Percentiles rank a stretch among this genome's conserved stretches.
Conservation (phyloP, 2,329 filamentous ascomycete genomes). For the Zelopaecilomyces penicillatus region DNA sequence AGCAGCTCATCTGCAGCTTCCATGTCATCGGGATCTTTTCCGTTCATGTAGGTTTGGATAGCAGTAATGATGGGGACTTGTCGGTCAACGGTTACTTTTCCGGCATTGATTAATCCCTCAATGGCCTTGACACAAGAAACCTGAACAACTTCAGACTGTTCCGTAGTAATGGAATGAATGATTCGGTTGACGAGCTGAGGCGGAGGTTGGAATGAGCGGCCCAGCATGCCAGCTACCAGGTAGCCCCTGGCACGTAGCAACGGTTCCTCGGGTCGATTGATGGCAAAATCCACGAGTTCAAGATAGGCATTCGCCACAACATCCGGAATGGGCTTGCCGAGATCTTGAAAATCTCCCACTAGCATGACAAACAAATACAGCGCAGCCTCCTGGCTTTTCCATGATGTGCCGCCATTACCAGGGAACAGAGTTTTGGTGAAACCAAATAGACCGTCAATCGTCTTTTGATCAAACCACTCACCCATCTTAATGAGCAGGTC, state of each 20-base stretch:
- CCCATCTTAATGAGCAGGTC: conserved; percentile 88
- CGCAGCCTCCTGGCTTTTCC: conserved; percentile 66
- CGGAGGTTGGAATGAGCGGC: conserved; percentile 58
- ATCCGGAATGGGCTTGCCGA: conserved; percentile 59
- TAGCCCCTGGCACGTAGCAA: conserved; percentile 82
- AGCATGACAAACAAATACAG: conserved; percentile 81
- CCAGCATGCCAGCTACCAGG: conserved; percentile 72
- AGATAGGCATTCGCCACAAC: conserved; percentile 67
- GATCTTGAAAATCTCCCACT: conserved; percentile 73
- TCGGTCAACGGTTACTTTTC: conserved; percentile 41
- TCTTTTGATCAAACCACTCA: conserved; percentile 73
- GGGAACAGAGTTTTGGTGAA: conserved; percentile 70
- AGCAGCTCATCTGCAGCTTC: conserved; percentile 87
- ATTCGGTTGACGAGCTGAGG: conserved; percentile 61
- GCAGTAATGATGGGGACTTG: conserved; percentile 56
- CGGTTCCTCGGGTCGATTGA: conserved; percentile 59
- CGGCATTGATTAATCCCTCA: conserved; percentile 54
- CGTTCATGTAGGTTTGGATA: conserved; percentile 64
- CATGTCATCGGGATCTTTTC: conserved; percentile 74
- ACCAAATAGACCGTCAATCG: conserved; percentile 69
- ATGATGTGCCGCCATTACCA: conserved; percentile 33
- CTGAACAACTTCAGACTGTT: conserved; percentile 80
- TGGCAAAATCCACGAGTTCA: conserved; percentile 70
- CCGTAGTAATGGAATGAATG: conserved; percentile 65
- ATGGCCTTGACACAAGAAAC: conserved; percentile 84